Evolutionary conservation across 169 alveolate species (phyloP).

Genomic region (Plasmodium inui): DNA sequence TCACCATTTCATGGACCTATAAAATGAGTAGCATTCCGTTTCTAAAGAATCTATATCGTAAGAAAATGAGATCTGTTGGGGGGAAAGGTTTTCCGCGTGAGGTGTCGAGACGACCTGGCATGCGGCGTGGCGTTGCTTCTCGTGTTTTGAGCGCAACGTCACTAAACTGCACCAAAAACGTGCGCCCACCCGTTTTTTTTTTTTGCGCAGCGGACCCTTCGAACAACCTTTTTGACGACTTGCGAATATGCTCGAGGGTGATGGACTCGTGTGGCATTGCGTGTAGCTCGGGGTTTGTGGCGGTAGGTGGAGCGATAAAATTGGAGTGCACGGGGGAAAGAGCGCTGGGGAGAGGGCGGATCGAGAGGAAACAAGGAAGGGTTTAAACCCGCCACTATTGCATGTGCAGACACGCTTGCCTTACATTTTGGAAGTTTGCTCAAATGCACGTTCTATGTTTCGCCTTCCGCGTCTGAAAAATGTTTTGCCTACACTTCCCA

Average conservation of each 20-base stretch:
- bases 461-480: not conserved
- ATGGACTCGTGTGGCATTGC: constrained; percentile 66
- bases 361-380: not conserved
- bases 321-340: not conserved
- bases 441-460: not conserved
- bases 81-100: not conserved
- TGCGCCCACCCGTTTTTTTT: not conserved
- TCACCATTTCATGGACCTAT: constrained; percentile 5
- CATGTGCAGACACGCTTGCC: not conserved
- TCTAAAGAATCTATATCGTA: constrained; percentile 59
- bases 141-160: not conserved
- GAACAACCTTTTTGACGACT: constrained; percentile 28
- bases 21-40: constrained; percentile 38
- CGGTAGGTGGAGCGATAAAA: constrained; percentile 19
- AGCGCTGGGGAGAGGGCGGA: not conserved
- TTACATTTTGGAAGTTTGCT: not conserved
- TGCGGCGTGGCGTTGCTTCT: not conserved
- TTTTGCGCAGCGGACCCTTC: constrained; percentile 52
- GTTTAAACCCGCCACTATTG: not conserved
- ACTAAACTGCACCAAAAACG: not conserved
- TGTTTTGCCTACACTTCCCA: not conserved
- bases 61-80: not conserved
- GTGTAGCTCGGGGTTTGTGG: constrained; percentile 59
- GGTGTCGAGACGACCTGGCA: not conserved
- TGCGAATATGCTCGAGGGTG: constrained; percentile 44